A percentile compares a stretch with the other conserved stretches of the same genome.
Evolutionary conservation across 169 alveolate genomes (phyloP).

Genomic region (Cryptosporidium ryanae): DNA sequence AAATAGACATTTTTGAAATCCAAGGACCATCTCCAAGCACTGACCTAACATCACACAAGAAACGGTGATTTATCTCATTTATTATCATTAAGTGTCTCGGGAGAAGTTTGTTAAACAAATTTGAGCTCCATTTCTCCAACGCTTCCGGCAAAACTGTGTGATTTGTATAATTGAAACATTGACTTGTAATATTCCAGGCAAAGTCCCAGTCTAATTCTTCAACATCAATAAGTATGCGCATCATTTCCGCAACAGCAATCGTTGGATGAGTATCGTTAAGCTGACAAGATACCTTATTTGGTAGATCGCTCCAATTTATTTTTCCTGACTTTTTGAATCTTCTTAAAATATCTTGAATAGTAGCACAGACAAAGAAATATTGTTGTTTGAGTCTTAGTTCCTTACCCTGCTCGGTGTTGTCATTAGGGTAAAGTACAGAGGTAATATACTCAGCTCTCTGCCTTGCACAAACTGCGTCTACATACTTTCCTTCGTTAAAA

Average conservation of each 20-base stretch:
- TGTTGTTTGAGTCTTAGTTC: constrained; percentile 94
- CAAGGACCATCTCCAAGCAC: constrained; percentile 79
- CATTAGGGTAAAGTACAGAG: constrained; percentile 96
- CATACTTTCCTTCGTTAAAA: constrained; percentile 92
- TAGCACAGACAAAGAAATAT: constrained; percentile 95
- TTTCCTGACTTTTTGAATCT: constrained; percentile 88
- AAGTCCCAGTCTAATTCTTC: constrained; percentile 89
- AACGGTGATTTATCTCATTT: constrained; percentile 89
- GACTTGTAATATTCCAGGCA: constrained; percentile 91
- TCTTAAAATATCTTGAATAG: constrained; percentile 90
- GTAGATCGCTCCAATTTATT: constrained; percentile 90
- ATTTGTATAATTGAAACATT: constrained; percentile 93
- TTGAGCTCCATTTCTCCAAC: constrained; percentile 95
- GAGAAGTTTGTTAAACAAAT: constrained; percentile 87
- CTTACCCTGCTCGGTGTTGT: constrained; percentile 91
- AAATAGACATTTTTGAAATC: constrained; percentile 86
- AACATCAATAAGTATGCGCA: constrained; percentile 92
- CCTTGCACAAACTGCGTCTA: constrained; percentile 89
- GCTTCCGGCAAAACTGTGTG: constrained; percentile 98
- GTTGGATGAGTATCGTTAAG: constrained; percentile 97
- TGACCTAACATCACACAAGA: constrained; percentile 86
- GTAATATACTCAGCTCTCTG: constrained; percentile 94
- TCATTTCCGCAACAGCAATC: constrained; percentile 92
- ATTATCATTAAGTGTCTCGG: constrained; percentile 93
- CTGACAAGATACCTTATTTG: constrained; percentile 87